These are phyloP conservation scores for Elaeis oleifera DNA, from an alignment of 202 grass and related monocot genomes.

Conservation along the genomic window DNA sequence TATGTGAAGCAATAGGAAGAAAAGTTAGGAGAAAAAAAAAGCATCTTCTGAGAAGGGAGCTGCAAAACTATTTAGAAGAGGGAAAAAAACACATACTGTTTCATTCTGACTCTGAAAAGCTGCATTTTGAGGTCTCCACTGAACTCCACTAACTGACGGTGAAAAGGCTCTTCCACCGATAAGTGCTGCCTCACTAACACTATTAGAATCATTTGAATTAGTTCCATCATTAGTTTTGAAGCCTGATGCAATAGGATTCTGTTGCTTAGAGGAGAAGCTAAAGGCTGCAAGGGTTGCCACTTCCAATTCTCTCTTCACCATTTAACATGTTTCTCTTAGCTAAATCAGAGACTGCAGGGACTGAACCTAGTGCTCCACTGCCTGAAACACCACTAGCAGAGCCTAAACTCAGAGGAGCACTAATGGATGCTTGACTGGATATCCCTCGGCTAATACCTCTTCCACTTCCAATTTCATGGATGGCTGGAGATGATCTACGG, in stretches of 20 bases:
- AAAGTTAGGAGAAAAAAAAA: neutral
- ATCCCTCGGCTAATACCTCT: constrained; percentile 53
- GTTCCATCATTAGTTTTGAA: constrained; percentile 46
- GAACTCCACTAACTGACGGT: constrained; percentile 59
- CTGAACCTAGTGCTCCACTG: constrained; percentile 29
- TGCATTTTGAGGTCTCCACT: constrained; percentile 67
- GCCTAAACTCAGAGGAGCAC: constrained; percentile 36
- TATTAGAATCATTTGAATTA: constrained; percentile 39
- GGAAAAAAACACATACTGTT: constrained; percentile 40
- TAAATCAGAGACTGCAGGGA: constrained; percentile 49
- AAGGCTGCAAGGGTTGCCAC: constrained; percentile 41
- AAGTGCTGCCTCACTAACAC: constrained; percentile 41
- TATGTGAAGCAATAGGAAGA: neutral
- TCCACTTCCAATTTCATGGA: constrained; percentile 46
- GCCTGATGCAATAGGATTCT: constrained; percentile 52
- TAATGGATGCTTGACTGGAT: constrained; percentile 39
- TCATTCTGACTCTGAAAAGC: constrained; percentile 81
- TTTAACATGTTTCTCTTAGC: constrained; percentile 51
- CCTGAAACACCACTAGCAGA: constrained; percentile 10
- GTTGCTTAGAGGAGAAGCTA: constrained; percentile 68
- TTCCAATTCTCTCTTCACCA: constrained; percentile 50
- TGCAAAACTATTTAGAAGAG: no score
- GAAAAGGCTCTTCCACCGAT: constrained; percentile 66
- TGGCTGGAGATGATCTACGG: constrained; percentile 55
- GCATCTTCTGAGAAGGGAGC: no score